phyloP scores from a whole-genome alignment of 179 eudicot species.

The Spinacia oleracea region DNA sequence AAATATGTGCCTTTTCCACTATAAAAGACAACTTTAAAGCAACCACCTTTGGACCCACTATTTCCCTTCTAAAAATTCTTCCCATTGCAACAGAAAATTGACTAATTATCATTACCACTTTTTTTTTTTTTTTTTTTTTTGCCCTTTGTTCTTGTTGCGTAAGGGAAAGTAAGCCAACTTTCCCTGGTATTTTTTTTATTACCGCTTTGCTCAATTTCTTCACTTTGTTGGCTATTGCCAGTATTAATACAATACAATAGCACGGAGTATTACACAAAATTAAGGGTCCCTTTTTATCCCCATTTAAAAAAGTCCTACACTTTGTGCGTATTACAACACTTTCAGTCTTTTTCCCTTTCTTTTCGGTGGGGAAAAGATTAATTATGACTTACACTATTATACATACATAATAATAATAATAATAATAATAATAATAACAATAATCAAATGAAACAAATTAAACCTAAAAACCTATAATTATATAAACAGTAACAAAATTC shows the following conservation, averaged over 20 bases:
- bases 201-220: neutral
- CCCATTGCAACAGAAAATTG: neutral
- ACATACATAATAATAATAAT: neutral
- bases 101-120: conserved; percentile 11
- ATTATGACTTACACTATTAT: conserved; percentile 4
- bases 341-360: neutral
- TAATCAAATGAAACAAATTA: conserved; percentile 3
- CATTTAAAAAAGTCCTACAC: neutral
- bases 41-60: conserved; percentile 4
- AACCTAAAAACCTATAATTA: neutral
- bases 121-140: too few species aligned
- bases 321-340: conserved; percentile 9
- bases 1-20: neutral
- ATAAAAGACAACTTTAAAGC: conserved; percentile 2
- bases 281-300: neutral
- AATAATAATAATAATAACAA: too few species aligned
- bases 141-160: too few species aligned
- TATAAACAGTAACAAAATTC: conserved; percentile 6
- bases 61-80: neutral
- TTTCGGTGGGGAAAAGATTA: neutral
- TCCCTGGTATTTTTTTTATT: too few species aligned
- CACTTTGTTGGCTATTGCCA: conserved; percentile 6
- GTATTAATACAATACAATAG: neutral
- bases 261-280: neutral
- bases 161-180: too few species aligned